These are phyloP conservation scores for Penicillium sp. DNA, from an alignment of 2,329 filamentous ascomycete genomes.

Conservation along the genomic window DNA sequence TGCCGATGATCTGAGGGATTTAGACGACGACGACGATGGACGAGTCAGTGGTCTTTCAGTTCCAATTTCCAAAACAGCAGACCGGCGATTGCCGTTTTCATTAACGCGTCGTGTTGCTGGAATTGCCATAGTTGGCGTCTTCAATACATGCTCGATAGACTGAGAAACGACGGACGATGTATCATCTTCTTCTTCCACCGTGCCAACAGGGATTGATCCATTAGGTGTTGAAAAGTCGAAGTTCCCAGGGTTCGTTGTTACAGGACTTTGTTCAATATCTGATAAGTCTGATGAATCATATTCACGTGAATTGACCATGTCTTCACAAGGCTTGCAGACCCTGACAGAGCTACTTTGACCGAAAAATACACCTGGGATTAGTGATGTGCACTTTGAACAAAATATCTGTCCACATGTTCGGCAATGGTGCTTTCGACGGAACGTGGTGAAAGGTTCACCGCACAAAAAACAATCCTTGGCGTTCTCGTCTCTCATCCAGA, in stretches of 20 bases:
- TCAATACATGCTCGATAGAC: conserved; percentile 43
- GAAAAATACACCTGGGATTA: conserved; percentile 84
- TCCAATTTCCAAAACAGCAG: conserved; percentile 86
- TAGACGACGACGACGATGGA: conserved; percentile 93
- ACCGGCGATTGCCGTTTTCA: conserved; percentile 76
- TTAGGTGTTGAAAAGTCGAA: neutral
- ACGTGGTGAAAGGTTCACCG: conserved; percentile 84
- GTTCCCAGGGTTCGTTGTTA: conserved; percentile 57
- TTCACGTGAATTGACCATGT: conserved; percentile 83
- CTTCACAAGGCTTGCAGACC: conserved; percentile 89
- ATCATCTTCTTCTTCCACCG: conserved; percentile 43
- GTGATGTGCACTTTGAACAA: conserved; percentile 88
- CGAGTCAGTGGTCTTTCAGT: conserved; percentile 70
- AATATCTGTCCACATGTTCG: conserved; percentile 96
- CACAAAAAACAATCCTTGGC: conserved; percentile 97
- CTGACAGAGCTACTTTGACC: conserved; percentile 79
- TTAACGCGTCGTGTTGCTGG: conserved; percentile 62
- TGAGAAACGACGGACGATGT: conserved; percentile 45
- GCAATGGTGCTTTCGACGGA: conserved; percentile 94
- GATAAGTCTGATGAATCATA: conserved; percentile 92
- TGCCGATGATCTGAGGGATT: conserved; percentile 74
- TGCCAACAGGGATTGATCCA: conserved; percentile 51
- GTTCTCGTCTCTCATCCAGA: conserved; percentile 99
- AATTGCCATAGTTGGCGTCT: conserved; percentile 61
- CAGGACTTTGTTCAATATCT: conserved; percentile 63